A percentile compares a stretch with the other conserved stretches of the same genome.
phyloP scores from a whole-genome alignment of 345 rosid genomes.

The Clarkia xantiana region DNA sequence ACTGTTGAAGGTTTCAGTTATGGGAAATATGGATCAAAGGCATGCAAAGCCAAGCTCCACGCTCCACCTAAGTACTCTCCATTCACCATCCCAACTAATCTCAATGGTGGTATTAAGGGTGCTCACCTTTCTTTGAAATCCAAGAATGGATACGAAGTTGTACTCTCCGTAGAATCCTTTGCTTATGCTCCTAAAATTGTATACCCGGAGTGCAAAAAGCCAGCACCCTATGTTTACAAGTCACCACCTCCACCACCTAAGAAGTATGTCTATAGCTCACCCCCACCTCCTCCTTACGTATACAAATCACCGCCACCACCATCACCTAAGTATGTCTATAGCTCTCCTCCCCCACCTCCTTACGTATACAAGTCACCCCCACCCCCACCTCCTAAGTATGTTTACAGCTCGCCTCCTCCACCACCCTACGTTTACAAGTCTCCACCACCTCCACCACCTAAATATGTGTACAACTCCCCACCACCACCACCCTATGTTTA shows the following conservation, averaged over 20 bases:
- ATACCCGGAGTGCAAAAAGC: conserved; percentile 14
- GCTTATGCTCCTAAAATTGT: conserved; percentile 20
- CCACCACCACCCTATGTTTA: background rate
- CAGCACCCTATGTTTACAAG: conserved; percentile 13
- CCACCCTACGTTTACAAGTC: conserved; percentile 4
- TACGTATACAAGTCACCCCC: background rate
- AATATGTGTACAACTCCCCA: background rate
- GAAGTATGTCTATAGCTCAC: background rate
- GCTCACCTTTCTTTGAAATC: conserved; percentile 42
- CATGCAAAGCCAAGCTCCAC: conserved; percentile 23
- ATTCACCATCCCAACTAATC: conserved; percentile 14
- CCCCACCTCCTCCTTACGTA: background rate
- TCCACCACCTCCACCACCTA: background rate
- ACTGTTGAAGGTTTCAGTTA: conserved; percentile 13
- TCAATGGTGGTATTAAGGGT: conserved; percentile 30
- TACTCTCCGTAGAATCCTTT: conserved; percentile 21
- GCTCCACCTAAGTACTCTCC: conserved; percentile 13
- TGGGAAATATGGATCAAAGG: conserved; percentile 13
- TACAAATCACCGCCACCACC: background rate
- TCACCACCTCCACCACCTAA: conserved; percentile 8
- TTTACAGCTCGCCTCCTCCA: background rate
- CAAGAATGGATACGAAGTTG: conserved; percentile 37
- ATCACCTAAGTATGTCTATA: background rate
- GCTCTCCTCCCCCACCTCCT: background rate
- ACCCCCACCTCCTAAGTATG: background rate